Percentiles rank a stretch among this genome's conserved stretches.
Conservation (phyloP, 2,329 filamentous ascomycete genomes). For the Cryphonectria nitschkei region DNA sequence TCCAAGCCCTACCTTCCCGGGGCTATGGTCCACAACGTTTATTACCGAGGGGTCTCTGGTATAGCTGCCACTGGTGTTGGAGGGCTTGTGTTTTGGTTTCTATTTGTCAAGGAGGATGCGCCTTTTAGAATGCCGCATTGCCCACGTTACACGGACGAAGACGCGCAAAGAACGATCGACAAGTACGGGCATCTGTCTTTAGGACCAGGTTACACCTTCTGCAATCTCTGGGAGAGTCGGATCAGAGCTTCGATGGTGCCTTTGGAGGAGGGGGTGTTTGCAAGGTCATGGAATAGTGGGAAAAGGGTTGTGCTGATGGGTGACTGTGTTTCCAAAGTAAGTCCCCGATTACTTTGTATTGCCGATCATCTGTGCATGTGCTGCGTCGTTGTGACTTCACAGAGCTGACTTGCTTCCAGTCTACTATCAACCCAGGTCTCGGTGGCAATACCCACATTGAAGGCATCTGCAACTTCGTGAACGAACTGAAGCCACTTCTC, state of each 20-base stretch:
- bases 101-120: conserved; percentile 25
- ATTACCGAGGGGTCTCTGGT: conserved; percentile 25
- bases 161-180: conserved; percentile 25
- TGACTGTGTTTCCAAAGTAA: conserved; percentile 27
- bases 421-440: conserved; percentile 31
- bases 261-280: conserved; percentile 31
- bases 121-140: conserved; percentile 22
- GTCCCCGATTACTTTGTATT: not conserved
- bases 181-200: conserved; percentile 27
- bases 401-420: conserved; percentile 19
- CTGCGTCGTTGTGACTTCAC: not conserved
- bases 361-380: not conserved
- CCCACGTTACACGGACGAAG: conserved; percentile 25
- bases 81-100: conserved; percentile 27
- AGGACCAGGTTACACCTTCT: conserved; percentile 32
- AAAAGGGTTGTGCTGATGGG: conserved; percentile 30
- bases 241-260: conserved; percentile 28
- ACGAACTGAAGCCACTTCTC: conserved; percentile 31
- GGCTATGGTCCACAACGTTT: conserved; percentile 24
- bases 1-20: conserved; percentile 10
- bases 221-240: conserved; percentile 30
- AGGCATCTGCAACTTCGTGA: conserved; percentile 27
- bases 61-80: conserved; percentile 9
- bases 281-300: conserved; percentile 28
- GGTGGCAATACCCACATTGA: conserved; percentile 31